A percentile compares a stretch with the other conserved stretches of the same genome.
Evolutionary conservation across 176 grass and related monocot species (phyloP).

Genomic region (Oryza longistaminata): DNA sequence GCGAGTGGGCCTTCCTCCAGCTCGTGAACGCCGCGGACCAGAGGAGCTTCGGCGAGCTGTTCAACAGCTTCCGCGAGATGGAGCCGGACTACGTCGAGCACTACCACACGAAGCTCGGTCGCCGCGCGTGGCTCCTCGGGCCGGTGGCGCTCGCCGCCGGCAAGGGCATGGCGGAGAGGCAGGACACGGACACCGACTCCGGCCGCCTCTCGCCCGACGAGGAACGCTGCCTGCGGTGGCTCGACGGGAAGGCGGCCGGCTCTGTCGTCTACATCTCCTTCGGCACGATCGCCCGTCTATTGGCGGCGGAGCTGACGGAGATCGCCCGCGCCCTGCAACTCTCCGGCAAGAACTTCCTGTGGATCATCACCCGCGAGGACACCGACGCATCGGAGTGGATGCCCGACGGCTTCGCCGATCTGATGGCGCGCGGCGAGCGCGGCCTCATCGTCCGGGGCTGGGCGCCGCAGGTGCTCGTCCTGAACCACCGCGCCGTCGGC

Average conservation of each 20-base stretch:
- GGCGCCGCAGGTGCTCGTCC: conserved; percentile 38
- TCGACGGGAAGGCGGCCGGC: conserved; percentile 20
- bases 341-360: not conserved
- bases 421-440: not conserved
- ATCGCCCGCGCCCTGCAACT: conserved; percentile 1
- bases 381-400: too few relatives aligned
- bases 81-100: conserved; percentile 41
- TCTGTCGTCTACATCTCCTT: conserved; percentile 56
- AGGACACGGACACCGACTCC: too few relatives aligned
- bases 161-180: too few relatives aligned
- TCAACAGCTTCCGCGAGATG: conserved; percentile 62
- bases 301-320: too few relatives aligned
- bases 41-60: conserved; percentile 38
- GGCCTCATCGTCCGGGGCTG: conserved; percentile 38
- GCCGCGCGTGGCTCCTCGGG: conserved; percentile 44
- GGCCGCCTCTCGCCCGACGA: too few relatives aligned
- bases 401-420: conserved; percentile 30
- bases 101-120: not conserved
- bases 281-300: too few relatives aligned
- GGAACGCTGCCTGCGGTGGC: conserved; percentile 43
- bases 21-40: not conserved
- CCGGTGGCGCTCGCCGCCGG: conserved; percentile 38
- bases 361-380: too few relatives aligned
- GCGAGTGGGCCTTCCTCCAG: not conserved
- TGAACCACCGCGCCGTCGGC: conserved; percentile 34